A percentile compares a stretch with the other conserved stretches of the same genome.
phyloP scores from a whole-genome alignment of 768 basidiomycete genomes.

The Multifurca ochricompacta region DNA sequence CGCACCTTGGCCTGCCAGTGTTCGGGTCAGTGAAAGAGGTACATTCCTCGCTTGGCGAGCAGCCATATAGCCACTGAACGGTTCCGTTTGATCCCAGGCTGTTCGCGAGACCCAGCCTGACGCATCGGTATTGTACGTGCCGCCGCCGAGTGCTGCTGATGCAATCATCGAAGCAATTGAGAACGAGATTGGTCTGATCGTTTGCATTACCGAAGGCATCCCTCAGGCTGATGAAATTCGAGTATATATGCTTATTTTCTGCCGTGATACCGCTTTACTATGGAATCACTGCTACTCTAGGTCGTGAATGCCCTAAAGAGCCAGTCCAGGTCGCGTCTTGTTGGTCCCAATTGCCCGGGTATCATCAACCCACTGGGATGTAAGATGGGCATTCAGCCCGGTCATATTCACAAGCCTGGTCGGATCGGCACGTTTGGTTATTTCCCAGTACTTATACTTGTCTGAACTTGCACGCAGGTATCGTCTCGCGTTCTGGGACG shows the following conservation, averaged over 20 bases:
- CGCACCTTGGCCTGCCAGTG: conserved; percentile 90
- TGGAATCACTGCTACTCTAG: conserved; percentile 31
- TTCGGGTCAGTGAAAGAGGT: conserved; percentile 91
- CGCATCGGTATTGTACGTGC: conserved; percentile 94
- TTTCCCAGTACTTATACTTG: background rate
- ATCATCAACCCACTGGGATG: conserved; percentile 96
- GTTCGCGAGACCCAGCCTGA: conserved; percentile 82
- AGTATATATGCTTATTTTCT: conserved; percentile 35
- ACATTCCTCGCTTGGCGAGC: conserved; percentile 22
- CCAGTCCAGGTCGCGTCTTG: conserved; percentile 91
- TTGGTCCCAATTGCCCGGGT: conserved; percentile 98
- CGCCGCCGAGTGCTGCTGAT: conserved; percentile 91
- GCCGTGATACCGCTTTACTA: background rate
- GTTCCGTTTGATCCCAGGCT: conserved; percentile 45
- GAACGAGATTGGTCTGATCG: conserved; percentile 94
- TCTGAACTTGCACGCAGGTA: conserved; percentile 41
- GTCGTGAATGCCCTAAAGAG: conserved; percentile 90
- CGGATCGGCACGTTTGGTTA: conserved; percentile 64
- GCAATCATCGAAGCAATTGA: conserved; percentile 99
- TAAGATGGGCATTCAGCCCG: conserved; percentile 99
- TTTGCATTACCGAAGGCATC: conserved; percentile 98
- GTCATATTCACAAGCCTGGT: conserved; percentile 94
- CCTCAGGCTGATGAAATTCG: conserved; percentile 95
- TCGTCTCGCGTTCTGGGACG: conserved; percentile 92
- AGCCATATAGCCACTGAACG: background rate